Percentiles rank a stretch among this genome's conserved stretches.
These are phyloP conservation scores for Hordeum marinum DNA, from an alignment of 176 grass and related monocot genomes.

Conservation along the genomic window DNA sequence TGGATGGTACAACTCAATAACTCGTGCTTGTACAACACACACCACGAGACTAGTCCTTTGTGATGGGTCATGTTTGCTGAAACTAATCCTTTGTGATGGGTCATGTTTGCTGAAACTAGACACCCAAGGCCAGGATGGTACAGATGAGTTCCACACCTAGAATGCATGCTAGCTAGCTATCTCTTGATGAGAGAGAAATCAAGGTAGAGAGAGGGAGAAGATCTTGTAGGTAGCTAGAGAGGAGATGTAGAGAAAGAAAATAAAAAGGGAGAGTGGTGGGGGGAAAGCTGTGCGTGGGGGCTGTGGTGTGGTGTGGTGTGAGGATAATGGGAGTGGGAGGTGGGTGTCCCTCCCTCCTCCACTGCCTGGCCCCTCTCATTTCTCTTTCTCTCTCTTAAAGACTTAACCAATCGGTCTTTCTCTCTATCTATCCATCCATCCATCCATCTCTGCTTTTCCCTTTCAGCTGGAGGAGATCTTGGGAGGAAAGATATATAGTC, in stretches of 20 bases:
- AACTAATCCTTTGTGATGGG: conserved; percentile 32
- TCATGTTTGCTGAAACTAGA: conserved; percentile 39
- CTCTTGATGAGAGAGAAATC: conserved; percentile 16
- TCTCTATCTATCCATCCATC: background rate
- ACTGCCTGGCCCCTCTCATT: conserved; percentile 32
- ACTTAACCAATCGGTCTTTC: conserved; percentile 43
- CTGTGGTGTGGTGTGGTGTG: conserved; percentile 19
- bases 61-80: conserved; percentile 35
- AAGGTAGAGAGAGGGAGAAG: background rate
- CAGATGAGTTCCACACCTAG: conserved; percentile 29
- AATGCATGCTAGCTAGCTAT: background rate
- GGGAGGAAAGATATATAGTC: conserved; percentile 38
- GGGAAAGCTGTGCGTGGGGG: conserved; percentile 30
- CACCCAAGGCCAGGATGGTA: conserved; percentile 34
- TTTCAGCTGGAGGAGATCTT: conserved; percentile 62
- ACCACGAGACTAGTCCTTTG: conserved; percentile 8
- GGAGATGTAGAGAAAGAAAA: conserved; percentile 43
- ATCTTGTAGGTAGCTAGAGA: conserved; percentile 19
- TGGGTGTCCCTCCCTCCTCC: conserved; percentile 72
- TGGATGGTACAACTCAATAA: background rate
- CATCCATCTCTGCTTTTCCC: conserved; percentile 49
- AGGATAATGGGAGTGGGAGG: conserved; percentile 88
- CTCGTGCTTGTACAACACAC: conserved; percentile 13
- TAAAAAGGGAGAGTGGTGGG: conserved; percentile 25
- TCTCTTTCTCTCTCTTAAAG: conserved; percentile 34